Conservation (phyloP, 2,329 filamentous ascomycete species). For the Periconia sp. region DNA sequence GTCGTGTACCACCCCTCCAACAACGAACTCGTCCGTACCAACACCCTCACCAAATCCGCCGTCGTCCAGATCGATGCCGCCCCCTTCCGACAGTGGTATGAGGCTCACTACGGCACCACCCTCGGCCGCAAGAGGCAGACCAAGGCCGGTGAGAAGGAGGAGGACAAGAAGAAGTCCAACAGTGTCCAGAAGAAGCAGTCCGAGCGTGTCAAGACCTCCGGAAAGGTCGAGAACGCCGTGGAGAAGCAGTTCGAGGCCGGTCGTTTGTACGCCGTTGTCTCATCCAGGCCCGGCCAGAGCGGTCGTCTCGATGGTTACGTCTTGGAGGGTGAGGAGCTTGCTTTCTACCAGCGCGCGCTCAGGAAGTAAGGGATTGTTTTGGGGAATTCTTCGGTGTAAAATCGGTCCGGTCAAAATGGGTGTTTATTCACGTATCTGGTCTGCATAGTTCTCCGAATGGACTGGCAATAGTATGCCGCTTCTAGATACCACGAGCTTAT, state of each 20-base stretch:
- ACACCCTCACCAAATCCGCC: constrained; percentile 98
- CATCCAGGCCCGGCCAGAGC: constrained; percentile 93
- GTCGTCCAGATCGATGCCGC: constrained; percentile 98
- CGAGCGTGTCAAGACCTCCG: constrained; percentile 74
- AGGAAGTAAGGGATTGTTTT: constrained; percentile 76
- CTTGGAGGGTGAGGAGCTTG: constrained; percentile 98
- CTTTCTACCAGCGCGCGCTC: constrained; percentile 99
- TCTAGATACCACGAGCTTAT: constrained; percentile 45
- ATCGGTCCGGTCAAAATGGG: constrained; percentile 46
- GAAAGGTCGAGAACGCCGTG: constrained; percentile 90
- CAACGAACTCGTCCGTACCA: constrained; percentile 99
- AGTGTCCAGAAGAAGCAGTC: constrained; percentile 95
- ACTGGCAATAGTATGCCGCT: constrained; percentile 39
- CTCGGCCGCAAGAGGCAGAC: constrained; percentile 90
- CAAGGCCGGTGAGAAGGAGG: constrained; percentile 68
- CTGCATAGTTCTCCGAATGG: constrained; percentile 43
- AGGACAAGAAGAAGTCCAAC: constrained; percentile 98
- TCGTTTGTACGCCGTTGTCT: constrained; percentile 91
- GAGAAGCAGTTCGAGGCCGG: constrained; percentile 99
- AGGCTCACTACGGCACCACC: constrained; percentile 95
- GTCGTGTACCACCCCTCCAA: constrained; percentile 99
- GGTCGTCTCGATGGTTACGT: constrained; percentile 97
- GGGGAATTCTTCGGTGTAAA: constrained; percentile 43
- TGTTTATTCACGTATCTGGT: constrained; percentile 46
- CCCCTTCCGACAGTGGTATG: constrained; percentile 99